Base-by-base conservation (phyloP, 352 stramenopile species). In the Elongisporangium prolatum region DNA sequence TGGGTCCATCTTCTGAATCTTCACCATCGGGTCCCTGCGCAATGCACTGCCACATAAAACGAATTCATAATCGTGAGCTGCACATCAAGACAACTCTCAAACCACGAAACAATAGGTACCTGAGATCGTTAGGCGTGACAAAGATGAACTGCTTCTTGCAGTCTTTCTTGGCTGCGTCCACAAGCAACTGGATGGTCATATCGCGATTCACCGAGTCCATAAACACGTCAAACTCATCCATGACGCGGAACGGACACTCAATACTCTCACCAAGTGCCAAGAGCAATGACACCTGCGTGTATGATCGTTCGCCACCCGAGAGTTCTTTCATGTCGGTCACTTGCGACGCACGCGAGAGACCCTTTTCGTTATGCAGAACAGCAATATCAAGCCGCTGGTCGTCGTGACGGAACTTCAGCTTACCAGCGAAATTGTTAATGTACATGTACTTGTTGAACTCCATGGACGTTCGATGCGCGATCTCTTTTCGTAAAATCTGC, bases 171-270 rank as follows among this genome's bases (percentile, higher is more conserved):
- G 82, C 84, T 0, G 83, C 89, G 10, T 88, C 62, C 18, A 99
- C 89, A n/a, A 99, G 79, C 60, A 96, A 69, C 47, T 98, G 76
- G 57, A 99, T 94, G 2, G 96, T 97, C 64, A 98, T 92, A 34
- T 98, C 98, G 49, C 97, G 84, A 54, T 97, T 96, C 25, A 98
- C 87, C 21, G 96, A 92, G 80, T 99, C 97, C 84, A 99, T 98
- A 64, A 99, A 99, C 28, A 99, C 97, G 73, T 99, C 97, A 67
- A 99, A 99, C 80, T 99, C 97, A 68, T 99, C 97, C 91, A 99
- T 98, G 38, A 99, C 92, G 60, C 96, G 87, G 69, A 98, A 98
- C 17, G 96, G 96, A 56, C 84, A 95, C 61, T 95, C 86, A 56
- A 93, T 93, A 64, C 82, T 92, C 64, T 95, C 75, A 5, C 86